These are phyloP conservation scores for Penicillium angulare DNA, from an alignment of 495 filamentous ascomycete species.

Conservation along the genomic window DNA sequence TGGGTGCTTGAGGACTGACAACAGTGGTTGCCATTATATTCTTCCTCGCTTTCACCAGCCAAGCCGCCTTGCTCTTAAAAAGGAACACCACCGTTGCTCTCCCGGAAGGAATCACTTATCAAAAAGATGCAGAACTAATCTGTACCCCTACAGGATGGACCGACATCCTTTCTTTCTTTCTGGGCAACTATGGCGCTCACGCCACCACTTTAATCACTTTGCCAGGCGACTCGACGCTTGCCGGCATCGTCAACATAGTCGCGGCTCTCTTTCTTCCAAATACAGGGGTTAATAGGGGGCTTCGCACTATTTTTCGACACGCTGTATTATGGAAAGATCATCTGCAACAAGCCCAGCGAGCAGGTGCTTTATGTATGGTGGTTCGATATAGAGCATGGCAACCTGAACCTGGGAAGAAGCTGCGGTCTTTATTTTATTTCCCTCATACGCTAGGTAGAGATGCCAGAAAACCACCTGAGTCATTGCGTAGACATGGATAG, in stretches of 20 bases:
- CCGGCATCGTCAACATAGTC: not conserved
- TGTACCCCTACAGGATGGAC: constrained; percentile 30
- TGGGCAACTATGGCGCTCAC: constrained; percentile 46
- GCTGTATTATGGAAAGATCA: not conserved
- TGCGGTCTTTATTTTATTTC: not conserved
- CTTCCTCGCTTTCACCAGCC: no score
- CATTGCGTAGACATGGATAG: no score
- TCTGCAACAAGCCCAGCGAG: not conserved
- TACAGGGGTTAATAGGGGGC: not conserved
- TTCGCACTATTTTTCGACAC: not conserved
- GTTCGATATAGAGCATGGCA: not conserved
- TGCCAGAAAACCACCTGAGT: no score
- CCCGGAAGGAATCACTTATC: constrained; percentile 5
- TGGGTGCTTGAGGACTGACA: no score
- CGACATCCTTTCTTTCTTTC: constrained; percentile 36
- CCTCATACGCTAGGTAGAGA: not conserved
- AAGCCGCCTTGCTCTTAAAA: no score
- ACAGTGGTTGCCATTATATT: no score
- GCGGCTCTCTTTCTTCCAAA: not conserved
- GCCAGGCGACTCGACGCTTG: constrained; percentile 23
- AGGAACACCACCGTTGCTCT: not conserved
- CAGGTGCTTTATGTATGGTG: not conserved
- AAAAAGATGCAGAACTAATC: constrained; percentile 2
- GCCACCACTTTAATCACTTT: constrained; percentile 41
- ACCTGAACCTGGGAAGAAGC: not conserved